Evolutionary conservation across 225 moss, liverwort and hornwort species (phyloP).

Genomic region (Pseudisothecium myosuroides): DNA sequence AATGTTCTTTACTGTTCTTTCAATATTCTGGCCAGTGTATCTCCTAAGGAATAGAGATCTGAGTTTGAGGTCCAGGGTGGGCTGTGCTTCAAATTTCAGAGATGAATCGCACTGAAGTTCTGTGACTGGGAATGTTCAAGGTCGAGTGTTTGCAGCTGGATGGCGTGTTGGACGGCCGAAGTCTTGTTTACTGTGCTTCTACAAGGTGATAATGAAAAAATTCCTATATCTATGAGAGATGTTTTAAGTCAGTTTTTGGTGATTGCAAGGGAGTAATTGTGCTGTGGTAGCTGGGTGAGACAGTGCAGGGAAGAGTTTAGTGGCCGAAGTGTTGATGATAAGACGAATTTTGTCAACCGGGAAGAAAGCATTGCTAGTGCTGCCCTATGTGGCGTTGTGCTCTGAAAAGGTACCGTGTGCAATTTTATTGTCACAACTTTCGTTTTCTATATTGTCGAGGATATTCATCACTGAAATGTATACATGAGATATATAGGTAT

Average conservation of each 20-base stretch:
- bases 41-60: background rate
- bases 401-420: conserved; percentile 63
- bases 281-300: conserved; percentile 21
- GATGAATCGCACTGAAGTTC: conserved; percentile 4
- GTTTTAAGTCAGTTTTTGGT: background rate
- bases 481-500: background rate
- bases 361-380: conserved; percentile 81
- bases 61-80: background rate
- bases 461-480: background rate
- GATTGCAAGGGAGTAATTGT: conserved; percentile 23
- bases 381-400: conserved; percentile 91
- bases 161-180: conserved; percentile 82
- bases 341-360: conserved; percentile 56
- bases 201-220: conserved; percentile 56
- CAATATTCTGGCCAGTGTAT: background rate
- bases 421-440: background rate
- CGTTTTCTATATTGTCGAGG: background rate
- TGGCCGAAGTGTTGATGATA: conserved; percentile 90
- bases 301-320: conserved; percentile 98
- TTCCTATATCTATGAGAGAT: background rate
- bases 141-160: conserved; percentile 76
- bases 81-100: background rate
- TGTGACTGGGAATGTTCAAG: conserved; percentile 28
- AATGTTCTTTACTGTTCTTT: background rate
- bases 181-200: conserved; percentile 90